These are phyloP conservation scores for Magnusiomyces fungicola DNA, from an alignment of 1,139 yeast genomes.

Conservation along the genomic window DNA sequence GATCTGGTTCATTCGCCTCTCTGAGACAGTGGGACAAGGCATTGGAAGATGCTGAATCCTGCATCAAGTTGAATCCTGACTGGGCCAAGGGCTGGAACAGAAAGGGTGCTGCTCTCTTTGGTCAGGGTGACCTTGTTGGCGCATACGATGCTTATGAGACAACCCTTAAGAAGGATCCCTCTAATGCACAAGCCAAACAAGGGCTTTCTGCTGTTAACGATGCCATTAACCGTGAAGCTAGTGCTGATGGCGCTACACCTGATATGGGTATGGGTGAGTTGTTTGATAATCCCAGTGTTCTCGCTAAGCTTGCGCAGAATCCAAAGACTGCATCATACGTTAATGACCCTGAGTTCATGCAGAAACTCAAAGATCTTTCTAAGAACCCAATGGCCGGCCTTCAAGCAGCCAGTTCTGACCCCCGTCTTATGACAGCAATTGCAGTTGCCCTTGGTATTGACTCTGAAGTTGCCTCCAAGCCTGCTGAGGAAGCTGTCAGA, in stretches of 20 bases:
- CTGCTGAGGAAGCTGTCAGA: slow-evolving; percentile 25
- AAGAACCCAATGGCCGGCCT: slow-evolving; percentile 65
- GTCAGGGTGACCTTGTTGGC: slow-evolving; percentile 60
- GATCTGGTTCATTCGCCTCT: slow-evolving; percentile 90
- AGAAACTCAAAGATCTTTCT: slow-evolving; percentile 59
- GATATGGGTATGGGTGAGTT: slow-evolving; percentile 72
- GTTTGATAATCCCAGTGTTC: slow-evolving; percentile 73
- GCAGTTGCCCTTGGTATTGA: slow-evolving; percentile 81
- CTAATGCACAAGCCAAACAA: slow-evolving; percentile 78
- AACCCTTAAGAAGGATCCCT: slow-evolving; percentile 75
- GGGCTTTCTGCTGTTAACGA: slow-evolving; percentile 68
- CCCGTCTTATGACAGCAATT: slow-evolving; percentile 81
- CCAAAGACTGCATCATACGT: slow-evolving; percentile 84
- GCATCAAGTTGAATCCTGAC: slow-evolving; percentile 66
- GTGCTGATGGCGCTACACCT: slow-evolving; percentile 43
- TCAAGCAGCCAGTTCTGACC: slow-evolving; percentile 60
- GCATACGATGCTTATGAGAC: slow-evolving; percentile 60
- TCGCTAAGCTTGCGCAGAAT: slow-evolving; percentile 65
- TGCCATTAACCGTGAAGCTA: slow-evolving; percentile 39
- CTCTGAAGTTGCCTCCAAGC: slow-evolving; percentile 22
- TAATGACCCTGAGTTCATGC: slow-evolving; percentile 81
- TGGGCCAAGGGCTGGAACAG: slow-evolving; percentile 97
- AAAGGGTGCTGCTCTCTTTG: slow-evolving; percentile 88
- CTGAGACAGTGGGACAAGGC: slow-evolving; percentile 67
- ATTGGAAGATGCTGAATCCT: slow-evolving; percentile 72